phyloP scores from a whole-genome alignment of 371 early-diverging fungal genomes.

The Rhizopus sp. region DNA sequence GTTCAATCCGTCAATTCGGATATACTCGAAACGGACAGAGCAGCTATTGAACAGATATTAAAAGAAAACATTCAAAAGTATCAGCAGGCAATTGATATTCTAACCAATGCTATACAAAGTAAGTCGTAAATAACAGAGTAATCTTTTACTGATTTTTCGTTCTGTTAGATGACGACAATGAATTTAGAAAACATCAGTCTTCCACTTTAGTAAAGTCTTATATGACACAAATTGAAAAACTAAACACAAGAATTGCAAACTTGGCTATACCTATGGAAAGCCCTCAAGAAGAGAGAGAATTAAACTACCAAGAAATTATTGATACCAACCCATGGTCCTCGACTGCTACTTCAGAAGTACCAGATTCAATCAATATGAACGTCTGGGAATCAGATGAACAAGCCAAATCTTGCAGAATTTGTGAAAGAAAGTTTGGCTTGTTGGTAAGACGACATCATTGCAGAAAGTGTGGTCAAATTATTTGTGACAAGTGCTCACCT shows the following conservation, averaged over 20 bases:
- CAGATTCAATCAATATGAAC: conserved; percentile 13
- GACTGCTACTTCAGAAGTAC: background rate
- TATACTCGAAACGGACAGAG: background rate
- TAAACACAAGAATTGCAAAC: conserved; percentile 10
- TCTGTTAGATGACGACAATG: conserved; percentile 19
- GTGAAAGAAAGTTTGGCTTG: conserved; percentile 59
- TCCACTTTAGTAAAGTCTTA: conserved; percentile 17
- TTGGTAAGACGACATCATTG: conserved; percentile 77
- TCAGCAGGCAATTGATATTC: conserved; percentile 24
- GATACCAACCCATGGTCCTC: conserved; percentile 9
- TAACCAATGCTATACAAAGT: conserved; percentile 2
- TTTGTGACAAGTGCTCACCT: conserved; percentile 71
- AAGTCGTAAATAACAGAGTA: background rate
- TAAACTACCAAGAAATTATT: background rate
- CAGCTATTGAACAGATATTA: conserved; percentile 5
- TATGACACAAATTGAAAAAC: conserved; percentile 17
- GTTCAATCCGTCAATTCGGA: conserved; percentile 21
- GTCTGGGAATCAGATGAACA: conserved; percentile 71
- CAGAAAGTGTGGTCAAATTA: conserved; percentile 75
- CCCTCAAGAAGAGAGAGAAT: conserved; percentile 3
- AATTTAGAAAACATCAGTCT: conserved; percentile 26
- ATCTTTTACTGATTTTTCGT: background rate
- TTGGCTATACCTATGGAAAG: conserved; percentile 22
- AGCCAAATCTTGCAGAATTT: conserved; percentile 60
- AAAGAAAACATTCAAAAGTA: conserved; percentile 13